Base-by-base conservation (phyloP, 306 rosid genomes). In the Vigna unguiculata region DNA sequence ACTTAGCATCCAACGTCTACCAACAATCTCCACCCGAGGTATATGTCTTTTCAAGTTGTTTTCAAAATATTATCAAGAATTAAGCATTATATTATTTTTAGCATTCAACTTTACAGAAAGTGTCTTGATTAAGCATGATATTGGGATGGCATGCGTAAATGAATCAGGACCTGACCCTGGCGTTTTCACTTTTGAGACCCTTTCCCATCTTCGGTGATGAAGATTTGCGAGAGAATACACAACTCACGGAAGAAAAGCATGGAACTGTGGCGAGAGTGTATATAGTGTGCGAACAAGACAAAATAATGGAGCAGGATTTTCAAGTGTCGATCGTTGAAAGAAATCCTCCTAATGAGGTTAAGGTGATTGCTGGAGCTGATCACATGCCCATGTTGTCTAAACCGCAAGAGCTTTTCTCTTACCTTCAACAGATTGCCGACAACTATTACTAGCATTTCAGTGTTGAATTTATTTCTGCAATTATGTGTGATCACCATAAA, bases 351-450 rank as follows among this genome's bases (percentile, higher is more conserved):
- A 34, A 34, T 6, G 40, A 7, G 2, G 40, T 34, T 9, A 34
- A 34, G 6, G 40, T 34, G 8, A 34, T 34, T 34, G 9, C 40
- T 15, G 84, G 9, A 5, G 79, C 87, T 22, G 89, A 86, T 81
- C 89, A 87, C 55, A 90, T 86, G 95, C 68, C 80, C 19, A 86
- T 90, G 90, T 66, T 88, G 46, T 84, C 88, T 2, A 76, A 72
- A 49, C 87, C 92, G 0, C 15, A 32, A 10, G 58, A 70, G 34
- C 72, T 88, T 13, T 79, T 49, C 77, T 78, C 72, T 1, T 12
- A 15, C 57, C 89, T 86, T 73, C 70, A 62, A 5, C 66, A 69
- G 36, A 71, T 90, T 2, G 86, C 79, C 2, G 9, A 48, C n/a
- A 57, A 72, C 24, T 75, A 76, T 67, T 41, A 25, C 5, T 78